Base-by-base conservation (phyloP, 345 rosid species). In the Geranium brycei region DNA sequence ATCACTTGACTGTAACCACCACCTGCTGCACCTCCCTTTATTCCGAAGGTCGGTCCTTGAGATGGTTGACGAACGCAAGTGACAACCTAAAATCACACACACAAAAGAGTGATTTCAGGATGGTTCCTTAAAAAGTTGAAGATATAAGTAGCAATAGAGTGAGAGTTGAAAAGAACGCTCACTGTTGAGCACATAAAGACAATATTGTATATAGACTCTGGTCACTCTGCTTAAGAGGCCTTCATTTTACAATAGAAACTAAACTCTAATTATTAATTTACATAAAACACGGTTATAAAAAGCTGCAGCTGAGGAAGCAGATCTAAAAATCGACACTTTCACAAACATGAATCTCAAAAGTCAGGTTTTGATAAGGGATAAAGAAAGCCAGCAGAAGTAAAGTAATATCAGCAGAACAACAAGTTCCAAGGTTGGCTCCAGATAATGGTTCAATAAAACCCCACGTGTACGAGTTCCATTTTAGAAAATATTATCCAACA, bases 1-100 rank as follows among this genome's bases (percentile, higher is more conserved):
- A 91, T 85, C 65, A 95, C 97, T 74, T 95, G 99, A 78, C 96
- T 95, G 61, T 95, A 91, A 40, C 99, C 99, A 57, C 99, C 99
- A 68, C 99, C 99, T 0, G 97, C 99, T 59, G 99, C 99, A 35
- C 99, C 99, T 35, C 99, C 97, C 78, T 91, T 95, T 70, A 95
- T 95, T 71, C 99, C 97, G 79, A 95, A 95, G 51, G 97, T 95
- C 0, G 99, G 99, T 58, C 99, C 99, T 87, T 90, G 99, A 17
- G 99, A 95, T 35, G 99, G 99, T 80, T 95, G 99, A 60, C 99
- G 96, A 67, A 95, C 78, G 70, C 99, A 91, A 35, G 99, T 88
- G 70, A 91, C 85, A 72, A 95, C 97, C 99, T 93, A 72, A 7
- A 62, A 73, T 68, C 32, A 59, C 31, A 41, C 0, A 30, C 38